Conservation (phyloP, 2,329 filamentous ascomycete genomes). For the Scopulariopsis brevicaulis region DNA sequence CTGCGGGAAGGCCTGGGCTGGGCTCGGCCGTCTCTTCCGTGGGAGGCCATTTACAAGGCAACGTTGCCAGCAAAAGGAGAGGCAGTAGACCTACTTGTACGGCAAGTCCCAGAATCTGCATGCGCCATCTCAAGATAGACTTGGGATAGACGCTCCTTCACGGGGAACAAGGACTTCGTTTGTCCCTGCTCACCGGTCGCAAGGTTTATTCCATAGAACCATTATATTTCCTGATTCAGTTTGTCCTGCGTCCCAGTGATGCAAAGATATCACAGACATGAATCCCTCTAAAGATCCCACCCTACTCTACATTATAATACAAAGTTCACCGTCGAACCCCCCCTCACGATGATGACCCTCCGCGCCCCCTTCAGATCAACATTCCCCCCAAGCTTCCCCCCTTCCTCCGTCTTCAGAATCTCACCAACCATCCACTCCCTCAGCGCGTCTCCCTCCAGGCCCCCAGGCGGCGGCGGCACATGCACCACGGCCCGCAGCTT, state of each 20-base stretch:
- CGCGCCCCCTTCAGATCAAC: conserved; percentile 40
- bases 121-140: too few relatives aligned
- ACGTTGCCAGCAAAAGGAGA: too few relatives aligned
- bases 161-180: too few relatives aligned
- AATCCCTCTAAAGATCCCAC: not conserved
- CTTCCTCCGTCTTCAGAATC: conserved; percentile 4
- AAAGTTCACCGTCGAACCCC: conserved; percentile 65
- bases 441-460: conserved; percentile 30
- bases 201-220: too few relatives aligned
- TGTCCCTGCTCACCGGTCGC: too few relatives aligned
- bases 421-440: conserved; percentile 44
- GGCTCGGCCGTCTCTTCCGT: too few relatives aligned
- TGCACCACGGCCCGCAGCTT: conserved; percentile 59
- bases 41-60: too few relatives aligned
- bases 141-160: too few relatives aligned
- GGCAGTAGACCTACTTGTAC: too few relatives aligned
- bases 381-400: conserved; percentile 20
- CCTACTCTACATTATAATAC: conserved; percentile 24
- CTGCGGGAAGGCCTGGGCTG: not conserved
- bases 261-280: not conserved
- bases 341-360: conserved; percentile 54
- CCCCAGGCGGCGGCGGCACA: conserved; percentile 39
- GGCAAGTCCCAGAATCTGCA: too few relatives aligned
- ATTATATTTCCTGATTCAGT: too few relatives aligned
- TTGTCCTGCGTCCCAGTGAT: too few relatives aligned